Evolutionary conservation across 2,329 filamentous ascomycete genomes (phyloP).

Genomic region (Pyrenochaeta sp.): DNA sequence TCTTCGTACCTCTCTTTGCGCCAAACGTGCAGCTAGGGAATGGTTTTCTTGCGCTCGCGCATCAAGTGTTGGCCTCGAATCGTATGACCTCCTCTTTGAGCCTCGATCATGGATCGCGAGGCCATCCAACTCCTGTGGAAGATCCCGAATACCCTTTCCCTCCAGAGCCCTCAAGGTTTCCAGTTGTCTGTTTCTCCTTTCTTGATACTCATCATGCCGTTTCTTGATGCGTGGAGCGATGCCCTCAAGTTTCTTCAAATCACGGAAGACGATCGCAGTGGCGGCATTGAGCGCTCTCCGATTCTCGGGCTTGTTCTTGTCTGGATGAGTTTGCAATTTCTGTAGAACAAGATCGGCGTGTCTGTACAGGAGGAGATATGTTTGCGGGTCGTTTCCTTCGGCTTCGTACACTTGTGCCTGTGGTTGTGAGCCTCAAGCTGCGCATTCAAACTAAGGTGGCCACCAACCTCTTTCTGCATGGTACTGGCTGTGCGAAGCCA

Average conservation of each 20-base stretch:
- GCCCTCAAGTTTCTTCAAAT: conserved; percentile 75
- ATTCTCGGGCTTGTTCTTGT: conserved; percentile 70
- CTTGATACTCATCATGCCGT: conserved; percentile 64
- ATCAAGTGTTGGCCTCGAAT: conserved; percentile 39
- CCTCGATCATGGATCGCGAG: conserved; percentile 22
- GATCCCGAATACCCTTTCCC: conserved; percentile 15
- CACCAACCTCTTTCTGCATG: conserved; percentile 77
- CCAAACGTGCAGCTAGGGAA: conserved; percentile 42
- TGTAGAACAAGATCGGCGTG: conserved; percentile 86
- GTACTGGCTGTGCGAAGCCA: conserved; percentile 84
- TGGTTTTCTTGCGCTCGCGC: conserved; percentile 36
- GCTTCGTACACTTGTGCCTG: conserved; percentile 85
- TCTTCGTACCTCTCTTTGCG: conserved; percentile 44
- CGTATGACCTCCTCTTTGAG: conserved; percentile 30
- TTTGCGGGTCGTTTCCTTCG: conserved; percentile 85
- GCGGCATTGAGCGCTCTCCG: conserved; percentile 62
- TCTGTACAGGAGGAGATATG: conserved; percentile 89
- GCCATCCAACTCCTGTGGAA: conserved; percentile 35
- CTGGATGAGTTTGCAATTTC: conserved; percentile 76
- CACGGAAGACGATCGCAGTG: conserved; percentile 67
- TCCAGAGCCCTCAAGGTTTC: conserved; percentile 36
- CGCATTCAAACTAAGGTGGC: not conserved
- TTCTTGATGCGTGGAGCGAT: conserved; percentile 80
- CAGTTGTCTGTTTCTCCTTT: conserved; percentile 31
- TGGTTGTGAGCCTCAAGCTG: conserved; percentile 27